These are phyloP conservation scores for Solanum appendiculatum DNA, from an alignment of 257 asterid species.

Conservation along the genomic window DNA sequence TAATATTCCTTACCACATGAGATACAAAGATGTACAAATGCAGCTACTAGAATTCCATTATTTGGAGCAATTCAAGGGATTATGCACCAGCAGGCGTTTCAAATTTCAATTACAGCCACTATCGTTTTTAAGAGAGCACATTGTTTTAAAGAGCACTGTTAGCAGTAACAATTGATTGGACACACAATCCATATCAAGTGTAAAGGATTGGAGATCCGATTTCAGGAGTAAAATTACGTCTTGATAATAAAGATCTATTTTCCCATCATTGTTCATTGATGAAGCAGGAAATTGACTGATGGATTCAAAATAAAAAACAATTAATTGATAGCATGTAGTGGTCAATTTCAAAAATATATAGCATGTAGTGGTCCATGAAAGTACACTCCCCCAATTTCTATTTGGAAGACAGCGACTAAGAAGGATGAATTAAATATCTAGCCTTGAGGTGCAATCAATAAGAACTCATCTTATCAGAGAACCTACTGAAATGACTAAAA, in stretches of 20 bases:
- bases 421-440: background rate
- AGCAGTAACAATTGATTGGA: background rate
- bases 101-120: background rate
- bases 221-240: background rate
- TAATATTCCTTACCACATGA: background rate
- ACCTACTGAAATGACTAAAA: background rate
- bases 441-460: background rate
- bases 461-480: background rate
- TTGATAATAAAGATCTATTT: background rate
- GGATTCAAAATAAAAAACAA: background rate
- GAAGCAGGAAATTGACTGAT: background rate
- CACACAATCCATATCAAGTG: background rate
- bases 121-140: background rate
- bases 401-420: background rate
- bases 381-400: background rate
- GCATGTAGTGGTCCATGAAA: background rate
- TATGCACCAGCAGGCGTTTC: background rate
- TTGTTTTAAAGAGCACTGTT: background rate
- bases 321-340: background rate
- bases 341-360: background rate
- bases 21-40: background rate
- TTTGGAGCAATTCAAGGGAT: background rate
- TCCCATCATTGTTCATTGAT: background rate
- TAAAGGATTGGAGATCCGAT: background rate
- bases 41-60: background rate